phyloP scores from a whole-genome alignment of 768 basidiomycete species.

The Hericium coralloides region DNA sequence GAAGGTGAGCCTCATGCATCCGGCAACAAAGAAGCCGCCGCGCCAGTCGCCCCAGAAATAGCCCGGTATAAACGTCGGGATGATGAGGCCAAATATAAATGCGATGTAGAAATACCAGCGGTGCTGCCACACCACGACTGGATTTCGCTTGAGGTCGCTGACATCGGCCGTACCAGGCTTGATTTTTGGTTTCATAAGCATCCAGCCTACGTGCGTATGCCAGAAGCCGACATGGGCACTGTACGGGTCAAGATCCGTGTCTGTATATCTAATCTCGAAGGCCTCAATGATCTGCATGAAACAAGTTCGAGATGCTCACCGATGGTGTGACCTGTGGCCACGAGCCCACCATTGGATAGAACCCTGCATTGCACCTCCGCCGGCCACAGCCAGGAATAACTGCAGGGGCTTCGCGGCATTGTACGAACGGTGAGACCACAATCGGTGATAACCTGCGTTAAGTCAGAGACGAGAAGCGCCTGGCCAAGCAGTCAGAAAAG shows the following conservation, averaged over 20 bases:
- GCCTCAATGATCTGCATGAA: not conserved
- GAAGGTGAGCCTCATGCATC: slow-evolving; percentile 36
- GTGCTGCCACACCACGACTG: slow-evolving; percentile 46
- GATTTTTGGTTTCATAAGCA: slow-evolving; percentile 40
- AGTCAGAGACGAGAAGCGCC: slow-evolving; percentile 1
- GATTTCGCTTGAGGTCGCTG: slow-evolving; percentile 36
- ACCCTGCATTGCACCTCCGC: slow-evolving; percentile 42
- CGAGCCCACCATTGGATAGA: slow-evolving; percentile 52
- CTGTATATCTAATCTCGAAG: slow-evolving; percentile 26
- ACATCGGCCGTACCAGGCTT: slow-evolving; percentile 42
- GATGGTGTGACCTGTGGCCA: slow-evolving; percentile 45
- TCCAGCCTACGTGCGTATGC: slow-evolving; percentile 43
- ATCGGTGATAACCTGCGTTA: slow-evolving; percentile 41
- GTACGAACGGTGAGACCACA: slow-evolving; percentile 50
- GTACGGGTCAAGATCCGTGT: slow-evolving; percentile 52
- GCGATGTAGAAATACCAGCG: slow-evolving; percentile 35
- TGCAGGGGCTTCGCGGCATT: slow-evolving; percentile 39
- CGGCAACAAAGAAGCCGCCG: slow-evolving; percentile 45
- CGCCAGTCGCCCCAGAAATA: slow-evolving; percentile 44
- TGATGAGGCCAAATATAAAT: slow-evolving; percentile 33
- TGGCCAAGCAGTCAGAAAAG: not conserved
- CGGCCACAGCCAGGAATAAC: slow-evolving; percentile 35
- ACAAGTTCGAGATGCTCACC: slow-evolving; percentile 11
- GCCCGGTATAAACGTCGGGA: slow-evolving; percentile 41
- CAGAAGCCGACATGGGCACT: slow-evolving; percentile 42